Conservation (phyloP, 2,329 filamentous ascomycete genomes). For the Talaromyces rugulosus region DNA sequence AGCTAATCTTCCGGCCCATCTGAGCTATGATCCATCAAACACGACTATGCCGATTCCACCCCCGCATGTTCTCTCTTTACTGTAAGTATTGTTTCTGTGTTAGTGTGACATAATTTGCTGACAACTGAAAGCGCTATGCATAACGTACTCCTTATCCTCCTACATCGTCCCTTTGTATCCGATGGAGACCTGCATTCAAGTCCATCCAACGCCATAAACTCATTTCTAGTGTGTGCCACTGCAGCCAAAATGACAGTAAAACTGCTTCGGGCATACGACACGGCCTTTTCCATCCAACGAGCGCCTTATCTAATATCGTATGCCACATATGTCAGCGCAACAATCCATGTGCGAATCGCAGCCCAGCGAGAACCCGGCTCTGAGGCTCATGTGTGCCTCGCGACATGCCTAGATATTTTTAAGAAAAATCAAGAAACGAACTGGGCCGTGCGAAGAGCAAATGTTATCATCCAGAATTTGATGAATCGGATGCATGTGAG, state of each 20-base stretch:
- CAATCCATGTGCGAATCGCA: conserved; percentile 50
- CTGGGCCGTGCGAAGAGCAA: conserved; percentile 45
- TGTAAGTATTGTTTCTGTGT: conserved; percentile 14
- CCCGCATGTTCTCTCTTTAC: conserved; percentile 43
- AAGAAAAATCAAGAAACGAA: conserved; percentile 50
- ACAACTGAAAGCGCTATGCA: conserved; percentile 38
- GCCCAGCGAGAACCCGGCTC: conserved; percentile 41
- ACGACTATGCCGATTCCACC: conserved; percentile 30
- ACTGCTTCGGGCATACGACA: conserved; percentile 44
- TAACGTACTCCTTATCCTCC: conserved; percentile 49
- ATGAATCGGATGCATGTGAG: conserved; percentile 43
- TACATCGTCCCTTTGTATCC: conserved; percentile 51
- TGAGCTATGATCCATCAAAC: conserved; percentile 34
- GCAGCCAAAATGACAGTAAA: conserved; percentile 45
- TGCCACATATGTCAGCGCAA: conserved; percentile 53
- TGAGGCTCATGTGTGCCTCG: conserved; percentile 37
- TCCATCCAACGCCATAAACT: conserved; percentile 39
- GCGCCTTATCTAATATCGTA: conserved; percentile 53
- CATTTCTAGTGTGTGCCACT: conserved; percentile 43
- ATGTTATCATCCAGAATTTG: conserved; percentile 42
- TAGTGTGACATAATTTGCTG: not conserved
- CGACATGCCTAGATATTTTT: conserved; percentile 46
- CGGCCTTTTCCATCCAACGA: conserved; percentile 41
- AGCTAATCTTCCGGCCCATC: conserved; percentile 38
- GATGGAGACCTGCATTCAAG: conserved; percentile 41